Evolutionary conservation across 139 green algal genomes (phyloP).

Genomic region (Zygnema circumcarinatum): DNA sequence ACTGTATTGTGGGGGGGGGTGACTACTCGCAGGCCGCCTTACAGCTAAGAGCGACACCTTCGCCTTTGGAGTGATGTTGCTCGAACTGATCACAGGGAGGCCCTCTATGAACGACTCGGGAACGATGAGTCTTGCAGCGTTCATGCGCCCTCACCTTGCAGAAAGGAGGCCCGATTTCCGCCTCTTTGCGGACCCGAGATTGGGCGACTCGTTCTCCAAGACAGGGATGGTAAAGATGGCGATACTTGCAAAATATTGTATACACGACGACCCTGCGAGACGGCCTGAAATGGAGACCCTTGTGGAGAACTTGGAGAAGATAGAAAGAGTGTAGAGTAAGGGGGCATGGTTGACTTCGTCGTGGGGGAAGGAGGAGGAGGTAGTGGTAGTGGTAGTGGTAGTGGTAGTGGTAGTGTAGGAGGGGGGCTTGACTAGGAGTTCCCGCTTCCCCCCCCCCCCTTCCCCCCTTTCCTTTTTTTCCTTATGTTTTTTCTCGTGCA

Average conservation of each 20-base stretch:
- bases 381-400: too few relatives aligned
- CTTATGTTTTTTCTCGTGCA: too few relatives aligned
- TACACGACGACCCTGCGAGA: conserved; percentile 23
- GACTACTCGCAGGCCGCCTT: conserved; percentile 26
- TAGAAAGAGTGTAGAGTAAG: too few relatives aligned
- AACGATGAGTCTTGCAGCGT: conserved; percentile 21
- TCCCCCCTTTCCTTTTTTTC: too few relatives aligned
- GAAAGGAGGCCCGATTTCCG: conserved; percentile 23
- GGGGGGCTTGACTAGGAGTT: too few relatives aligned
- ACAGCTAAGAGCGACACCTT: conserved; percentile 27
- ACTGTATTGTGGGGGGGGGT: too few relatives aligned
- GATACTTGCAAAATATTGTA: conserved; percentile 38
- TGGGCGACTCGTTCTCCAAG: conserved; percentile 24
- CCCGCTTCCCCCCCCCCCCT: too few relatives aligned
- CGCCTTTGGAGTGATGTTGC: conserved; percentile 30
- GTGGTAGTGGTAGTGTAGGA: too few relatives aligned
- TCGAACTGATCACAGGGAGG: conserved; percentile 26
- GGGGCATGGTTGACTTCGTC: too few relatives aligned
- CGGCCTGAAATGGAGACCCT: conserved; percentile 28
- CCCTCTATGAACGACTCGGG: conserved; percentile 18
- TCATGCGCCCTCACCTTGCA: conserved; percentile 16
- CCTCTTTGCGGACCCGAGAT: conserved; percentile 23
- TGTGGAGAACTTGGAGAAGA: conserved; percentile 30
- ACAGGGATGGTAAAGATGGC: conserved; percentile 32
- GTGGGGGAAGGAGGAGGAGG: too few relatives aligned